Base-by-base conservation (phyloP, 1,284 basidiomycete species). In the Lignosus rhinocerotis region DNA sequence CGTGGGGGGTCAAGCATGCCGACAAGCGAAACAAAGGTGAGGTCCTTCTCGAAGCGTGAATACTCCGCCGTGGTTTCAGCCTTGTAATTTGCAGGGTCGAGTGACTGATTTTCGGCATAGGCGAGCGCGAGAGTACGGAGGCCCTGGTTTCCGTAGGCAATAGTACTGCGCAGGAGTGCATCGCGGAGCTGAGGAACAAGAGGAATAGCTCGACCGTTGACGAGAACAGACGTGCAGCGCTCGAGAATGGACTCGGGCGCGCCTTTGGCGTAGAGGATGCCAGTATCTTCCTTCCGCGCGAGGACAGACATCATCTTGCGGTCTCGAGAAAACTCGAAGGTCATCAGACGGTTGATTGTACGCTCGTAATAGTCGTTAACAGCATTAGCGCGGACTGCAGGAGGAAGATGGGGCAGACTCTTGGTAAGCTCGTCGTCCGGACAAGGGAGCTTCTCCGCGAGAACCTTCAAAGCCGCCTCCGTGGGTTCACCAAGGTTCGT, bases 291-390 rank as follows among this genome's bases (percentile, higher is more conserved):
- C 60, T 82, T 75, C 43, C 61, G 66, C 6, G 75, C 67, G 49
- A 98, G 85, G 39, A 97, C 94, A 25, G 96, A 98, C 96, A 98
- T 99, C 84, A 95, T 96, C 78, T 98, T 99, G 72, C 96, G 92
- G 75, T 99, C 97, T 36, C 96, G 90, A 31, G 94, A 93, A 76
- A 99, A 99, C 73, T 98, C 96, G 70, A 99, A 96, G 2, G 96
- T 98, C 63, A 96, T 77, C 11, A 97, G 80, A 60, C 95, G 88
- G 17, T 87, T 80, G 68, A 94, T 88, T 19, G 77, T 80, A 49
- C 80, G 78, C 65, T 94, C 92, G 69, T 92, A 88, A 73, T 89
- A 83, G 51, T 91, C 87, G 77, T 92, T 94, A 73, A 98, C 83
- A 39, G 90, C 94, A 64, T 84, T 92, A 49, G 90, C 87, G 55